Conservation (phyloP, 2,329 filamentous ascomycete species). For the Zopfia rhizophila region DNA sequence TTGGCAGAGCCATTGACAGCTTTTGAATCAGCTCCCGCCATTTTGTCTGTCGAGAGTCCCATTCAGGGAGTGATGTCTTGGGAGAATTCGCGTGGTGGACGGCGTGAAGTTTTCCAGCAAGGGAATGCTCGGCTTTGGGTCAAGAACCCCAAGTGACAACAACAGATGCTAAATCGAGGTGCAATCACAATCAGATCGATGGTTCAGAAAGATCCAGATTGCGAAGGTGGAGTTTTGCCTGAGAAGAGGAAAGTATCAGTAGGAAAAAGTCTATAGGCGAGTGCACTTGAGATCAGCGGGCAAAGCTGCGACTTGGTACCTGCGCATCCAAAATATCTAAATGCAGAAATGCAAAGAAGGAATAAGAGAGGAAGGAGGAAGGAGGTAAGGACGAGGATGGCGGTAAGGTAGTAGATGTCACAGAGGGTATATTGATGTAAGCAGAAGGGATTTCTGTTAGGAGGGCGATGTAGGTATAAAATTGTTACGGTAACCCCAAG, state of each 20-base stretch:
- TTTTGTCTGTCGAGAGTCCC: constrained; percentile 41
- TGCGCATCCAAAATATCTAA: constrained; percentile 23
- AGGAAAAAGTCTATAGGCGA: constrained; percentile 20
- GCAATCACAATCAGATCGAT: constrained; percentile 2
- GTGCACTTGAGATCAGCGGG: constrained; percentile 24
- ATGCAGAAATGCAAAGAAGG: constrained; percentile 20
- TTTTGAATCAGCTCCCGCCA: constrained; percentile 46
- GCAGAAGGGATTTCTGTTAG: constrained; percentile 15
- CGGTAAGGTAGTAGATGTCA: constrained; percentile 7
- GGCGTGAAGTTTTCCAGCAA: constrained; percentile 37
- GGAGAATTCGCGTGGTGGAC: constrained; percentile 25
- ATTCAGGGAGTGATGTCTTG: constrained; percentile 33
- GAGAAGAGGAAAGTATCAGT: constrained; percentile 35
- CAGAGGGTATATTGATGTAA: constrained; percentile 20
- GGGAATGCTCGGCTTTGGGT: constrained; percentile 20
- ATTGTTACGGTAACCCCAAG: constrained; percentile 40
- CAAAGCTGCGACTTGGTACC: constrained; percentile 22
- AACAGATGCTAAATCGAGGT: constrained; percentile 6
- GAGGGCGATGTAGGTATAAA: constrained; percentile 33
- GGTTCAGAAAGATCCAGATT: constrained; percentile 19
- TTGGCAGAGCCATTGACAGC: constrained; percentile 59
- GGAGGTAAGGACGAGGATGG: constrained; percentile 5
- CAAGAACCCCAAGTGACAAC: constrained; percentile 13
- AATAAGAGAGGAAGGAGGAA: constrained; percentile 9
- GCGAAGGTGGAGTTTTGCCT: constrained; percentile 32